Evolutionary conservation across 208 protist species (phyloP).

Genomic region (Leishmania guyanensis): DNA sequence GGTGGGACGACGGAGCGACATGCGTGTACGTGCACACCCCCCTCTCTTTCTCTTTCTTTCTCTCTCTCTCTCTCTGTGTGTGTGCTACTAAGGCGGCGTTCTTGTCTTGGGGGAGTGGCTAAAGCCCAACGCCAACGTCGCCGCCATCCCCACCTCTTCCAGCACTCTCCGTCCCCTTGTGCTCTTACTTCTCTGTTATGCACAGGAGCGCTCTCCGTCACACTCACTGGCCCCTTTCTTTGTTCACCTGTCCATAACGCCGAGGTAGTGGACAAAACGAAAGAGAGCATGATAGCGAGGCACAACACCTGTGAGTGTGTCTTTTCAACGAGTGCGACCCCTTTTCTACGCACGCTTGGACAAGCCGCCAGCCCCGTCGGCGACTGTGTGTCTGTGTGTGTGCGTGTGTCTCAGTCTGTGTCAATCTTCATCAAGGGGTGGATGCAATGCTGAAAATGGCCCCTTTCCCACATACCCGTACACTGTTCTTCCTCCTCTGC

Average conservation of each 20-base stretch:
- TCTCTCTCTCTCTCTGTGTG: too few relatives aligned
- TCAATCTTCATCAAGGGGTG: neutral
- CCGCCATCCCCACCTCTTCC: neutral
- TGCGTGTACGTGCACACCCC: neutral
- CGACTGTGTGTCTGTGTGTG: too few relatives aligned
- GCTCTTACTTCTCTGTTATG: neutral
- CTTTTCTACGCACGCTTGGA: neutral
- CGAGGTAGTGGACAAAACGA: neutral
- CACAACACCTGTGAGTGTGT: neutral
- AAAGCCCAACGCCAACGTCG: neutral
- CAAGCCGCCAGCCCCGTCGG: neutral
- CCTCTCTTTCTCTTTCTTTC: too few relatives aligned
- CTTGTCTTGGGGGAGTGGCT: too few relatives aligned
- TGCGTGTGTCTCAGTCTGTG: neutral
- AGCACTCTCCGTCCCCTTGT: neutral
- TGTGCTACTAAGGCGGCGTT: too few relatives aligned
- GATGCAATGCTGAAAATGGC: neutral
- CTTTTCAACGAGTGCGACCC: neutral
- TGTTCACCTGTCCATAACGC: neutral
- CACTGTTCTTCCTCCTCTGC: neutral
- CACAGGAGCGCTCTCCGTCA: neutral
- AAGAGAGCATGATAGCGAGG: neutral
- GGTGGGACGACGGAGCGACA: neutral
- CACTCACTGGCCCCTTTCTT: neutral
- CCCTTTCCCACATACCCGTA: neutral